phyloP scores from a whole-genome alignment of 495 filamentous ascomycete genomes.

The Aspergillus heteromorphus region DNA sequence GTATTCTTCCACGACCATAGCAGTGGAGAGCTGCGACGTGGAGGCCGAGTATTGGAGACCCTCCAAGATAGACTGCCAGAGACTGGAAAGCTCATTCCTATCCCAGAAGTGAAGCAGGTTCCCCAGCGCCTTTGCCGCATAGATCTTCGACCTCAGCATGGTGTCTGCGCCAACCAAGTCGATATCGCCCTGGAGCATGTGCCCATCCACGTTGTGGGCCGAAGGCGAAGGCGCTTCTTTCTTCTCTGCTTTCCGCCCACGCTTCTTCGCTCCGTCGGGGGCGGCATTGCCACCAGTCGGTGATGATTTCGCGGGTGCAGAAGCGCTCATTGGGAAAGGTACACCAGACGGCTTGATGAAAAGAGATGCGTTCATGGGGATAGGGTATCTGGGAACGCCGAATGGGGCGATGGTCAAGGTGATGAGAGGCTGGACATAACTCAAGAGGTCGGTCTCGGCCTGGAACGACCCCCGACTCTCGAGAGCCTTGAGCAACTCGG shows the following conservation, averaged over 20 bases:
- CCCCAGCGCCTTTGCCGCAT: slow-evolving; percentile 78
- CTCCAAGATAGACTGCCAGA: slow-evolving; percentile 51
- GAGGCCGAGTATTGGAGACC: slow-evolving; percentile 66
- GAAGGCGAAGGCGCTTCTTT: slow-evolving; percentile 63
- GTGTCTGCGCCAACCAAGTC: slow-evolving; percentile 87
- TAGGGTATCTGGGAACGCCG: slow-evolving; percentile 80
- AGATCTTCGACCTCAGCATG: slow-evolving; percentile 81
- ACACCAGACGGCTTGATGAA: slow-evolving; percentile 95
- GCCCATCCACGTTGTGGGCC: slow-evolving; percentile 90
- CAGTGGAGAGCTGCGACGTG: slow-evolving; percentile 76
- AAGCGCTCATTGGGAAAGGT: slow-evolving; percentile 55
- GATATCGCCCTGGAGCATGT: slow-evolving; percentile 95
- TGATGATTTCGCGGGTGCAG: slow-evolving; percentile 52
- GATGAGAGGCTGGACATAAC: slow-evolving; percentile 69
- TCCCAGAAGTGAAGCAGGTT: slow-evolving; percentile 42
- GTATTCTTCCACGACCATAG: slow-evolving; percentile 86
- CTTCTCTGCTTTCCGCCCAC: slow-evolving; percentile 77
- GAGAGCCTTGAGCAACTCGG: slow-evolving; percentile 65
- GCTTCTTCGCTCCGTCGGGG: slow-evolving; percentile 48
- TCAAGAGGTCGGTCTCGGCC: slow-evolving; percentile 53
- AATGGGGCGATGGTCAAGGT: slow-evolving; percentile 81
- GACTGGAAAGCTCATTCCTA: slow-evolving; percentile 33
- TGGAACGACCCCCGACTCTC: slow-evolving; percentile 55
- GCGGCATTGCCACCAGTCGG: slow-evolving; percentile 33
- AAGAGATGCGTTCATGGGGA: slow-evolving; percentile 80